Evolutionary conservation across 306 rosid genomes (phyloP), one percentile per base, ranked within the genome.

Genomic region (Lathyrus aphaca): DNA sequence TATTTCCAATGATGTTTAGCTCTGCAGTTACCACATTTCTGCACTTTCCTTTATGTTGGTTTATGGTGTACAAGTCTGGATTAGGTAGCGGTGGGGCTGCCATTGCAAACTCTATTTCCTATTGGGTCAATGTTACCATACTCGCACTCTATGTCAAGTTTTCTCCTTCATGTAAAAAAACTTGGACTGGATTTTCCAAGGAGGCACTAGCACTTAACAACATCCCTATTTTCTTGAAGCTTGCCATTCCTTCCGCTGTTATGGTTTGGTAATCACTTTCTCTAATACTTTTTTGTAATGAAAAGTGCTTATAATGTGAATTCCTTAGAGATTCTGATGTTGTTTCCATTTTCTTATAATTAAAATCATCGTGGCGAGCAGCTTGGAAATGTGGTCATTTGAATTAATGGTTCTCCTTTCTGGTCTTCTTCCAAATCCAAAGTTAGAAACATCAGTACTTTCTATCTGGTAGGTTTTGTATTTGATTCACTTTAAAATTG

Each of bases 161-260:
- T 32, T 58, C 64, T 30, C 23, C 64, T 58, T 58, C 64, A 3
- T 58, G 64, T 58, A 15, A 35, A 6, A 15, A 58, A 8, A 58
- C 64, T 8, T 58, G 64, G 64, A 4, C 13, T 13, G 38, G 90
- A 3, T 81, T 90, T 63, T 86, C 88, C 1, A 72, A 54, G 44
- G 88, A 86, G 63, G 90, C 95, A 32, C 62, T 88, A 5, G 30
- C 48, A 13, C 5, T 38, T 5, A 76, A 74, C 16, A 76, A 83
- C 21, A 71, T 88, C 25, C 77, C 67, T 9, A 16, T 64, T 13
- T 87, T 91, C 68, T 15, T 89, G 19, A 77, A 54, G 67, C 89
- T 91, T 40, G 88, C 96, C 35, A 74, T 91, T 73, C 96, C 97
- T 65, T 89, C 91, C 3, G 90, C 97, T 72, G 45, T 80, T 38